Conservation (phyloP, 1,284 basidiomycete genomes). For the Cryptococcus floricola region DNA sequence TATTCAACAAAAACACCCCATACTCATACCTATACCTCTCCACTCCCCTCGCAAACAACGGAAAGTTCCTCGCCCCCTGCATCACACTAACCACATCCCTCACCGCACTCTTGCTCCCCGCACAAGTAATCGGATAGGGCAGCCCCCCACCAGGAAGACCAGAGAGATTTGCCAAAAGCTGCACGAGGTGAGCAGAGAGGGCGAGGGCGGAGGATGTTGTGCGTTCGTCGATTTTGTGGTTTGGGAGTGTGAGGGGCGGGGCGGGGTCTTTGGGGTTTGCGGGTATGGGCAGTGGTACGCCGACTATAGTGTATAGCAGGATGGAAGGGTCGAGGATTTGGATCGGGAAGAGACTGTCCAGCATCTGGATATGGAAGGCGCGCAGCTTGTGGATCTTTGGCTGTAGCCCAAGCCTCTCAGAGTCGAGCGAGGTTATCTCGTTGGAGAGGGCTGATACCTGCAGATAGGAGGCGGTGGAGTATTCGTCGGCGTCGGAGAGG, state of each 20-base stretch:
- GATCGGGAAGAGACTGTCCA: constrained; percentile 82
- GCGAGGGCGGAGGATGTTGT: constrained; percentile 79
- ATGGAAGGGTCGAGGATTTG: constrained; percentile 73
- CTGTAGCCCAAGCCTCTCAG: constrained; percentile 51
- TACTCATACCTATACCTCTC: constrained; percentile 98
- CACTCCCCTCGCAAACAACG: constrained; percentile 87
- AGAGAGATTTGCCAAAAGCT: constrained; percentile 68
- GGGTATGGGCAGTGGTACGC: constrained; percentile 80
- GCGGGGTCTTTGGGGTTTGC: constrained; percentile 69
- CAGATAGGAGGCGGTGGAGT: constrained; percentile 1
- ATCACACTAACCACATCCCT: constrained; percentile 87
- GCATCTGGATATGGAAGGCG: constrained; percentile 66
- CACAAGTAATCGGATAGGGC: constrained; percentile 81
- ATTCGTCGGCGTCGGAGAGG: constrained; percentile 21
- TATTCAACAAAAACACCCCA: constrained; percentile 93
- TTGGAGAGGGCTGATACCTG: neutral
- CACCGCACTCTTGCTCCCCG: constrained; percentile 81
- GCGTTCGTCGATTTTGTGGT: constrained; percentile 69
- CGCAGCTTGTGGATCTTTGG: constrained; percentile 58
- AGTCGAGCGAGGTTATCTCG: neutral
- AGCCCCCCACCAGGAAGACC: constrained; percentile 56
- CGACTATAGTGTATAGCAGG: constrained; percentile 76
- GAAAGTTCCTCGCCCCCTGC: constrained; percentile 91
- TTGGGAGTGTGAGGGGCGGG: constrained; percentile 67
- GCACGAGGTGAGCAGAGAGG: constrained; percentile 77